These are phyloP conservation scores for Trichoderma polysporum DNA, from an alignment of 2,329 filamentous ascomycete species.

Conservation along the genomic window DNA sequence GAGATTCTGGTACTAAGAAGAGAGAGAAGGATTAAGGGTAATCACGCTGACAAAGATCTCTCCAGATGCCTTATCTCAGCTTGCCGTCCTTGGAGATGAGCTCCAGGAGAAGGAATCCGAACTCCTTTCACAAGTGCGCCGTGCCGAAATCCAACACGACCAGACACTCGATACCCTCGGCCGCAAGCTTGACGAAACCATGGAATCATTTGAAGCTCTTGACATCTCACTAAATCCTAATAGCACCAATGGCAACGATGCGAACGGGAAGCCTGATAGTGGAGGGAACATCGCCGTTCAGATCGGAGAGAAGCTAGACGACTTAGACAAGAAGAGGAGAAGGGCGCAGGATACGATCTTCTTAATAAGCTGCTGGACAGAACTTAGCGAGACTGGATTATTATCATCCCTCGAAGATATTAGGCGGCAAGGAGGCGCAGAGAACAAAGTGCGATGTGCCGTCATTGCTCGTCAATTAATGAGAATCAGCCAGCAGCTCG, in stretches of 20 bases:
- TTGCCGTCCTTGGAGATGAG: slow-evolving; percentile 74
- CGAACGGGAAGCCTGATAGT: slow-evolving; percentile 44
- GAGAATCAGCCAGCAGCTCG: slow-evolving; percentile 88
- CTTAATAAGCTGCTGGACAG: slow-evolving; percentile 93
- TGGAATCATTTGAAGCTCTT: slow-evolving; percentile 86
- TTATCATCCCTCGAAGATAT: slow-evolving; percentile 87
- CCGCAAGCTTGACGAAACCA: slow-evolving; percentile 85
- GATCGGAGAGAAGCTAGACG: slow-evolving; percentile 90
- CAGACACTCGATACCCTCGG: slow-evolving; percentile 86
- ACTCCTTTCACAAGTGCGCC: slow-evolving; percentile 81
- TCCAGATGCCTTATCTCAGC: slow-evolving; percentile 63
- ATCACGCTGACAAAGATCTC: background rate
- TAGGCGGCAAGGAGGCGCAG: slow-evolving; percentile 76
- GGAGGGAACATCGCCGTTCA: slow-evolving; percentile 90
- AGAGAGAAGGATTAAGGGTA: background rate
- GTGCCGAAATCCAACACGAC: slow-evolving; percentile 89
- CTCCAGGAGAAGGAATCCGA: slow-evolving; percentile 90
- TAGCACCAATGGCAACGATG: slow-evolving; percentile 38
- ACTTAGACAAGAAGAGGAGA: slow-evolving; percentile 87
- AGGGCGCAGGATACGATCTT: slow-evolving; percentile 92
- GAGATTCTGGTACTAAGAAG: slow-evolving; percentile 21
- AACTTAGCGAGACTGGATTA: slow-evolving; percentile 87
- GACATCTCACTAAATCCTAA: slow-evolving; percentile 76
- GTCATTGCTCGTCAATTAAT: slow-evolving; percentile 91
- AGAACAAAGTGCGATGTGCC: slow-evolving; percentile 91